Conservation (phyloP, 805 yeast genomes). For the Lipomyces spencermartinsiae region DNA sequence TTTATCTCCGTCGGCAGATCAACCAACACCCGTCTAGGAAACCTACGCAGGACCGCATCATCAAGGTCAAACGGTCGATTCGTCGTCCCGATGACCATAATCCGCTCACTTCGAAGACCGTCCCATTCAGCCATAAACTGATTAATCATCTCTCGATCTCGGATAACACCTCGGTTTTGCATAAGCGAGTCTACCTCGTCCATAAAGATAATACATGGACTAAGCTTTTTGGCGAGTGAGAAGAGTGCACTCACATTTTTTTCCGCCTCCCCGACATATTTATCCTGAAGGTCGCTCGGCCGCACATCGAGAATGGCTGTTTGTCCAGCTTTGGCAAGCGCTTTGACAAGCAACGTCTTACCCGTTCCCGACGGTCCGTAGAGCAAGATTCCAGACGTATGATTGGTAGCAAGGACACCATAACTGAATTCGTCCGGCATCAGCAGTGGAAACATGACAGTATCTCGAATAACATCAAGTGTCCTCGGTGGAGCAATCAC, state of each 20-base stretch:
- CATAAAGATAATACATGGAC: conserved; percentile 96
- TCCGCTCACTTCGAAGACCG: conserved; percentile 99
- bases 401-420: conserved; percentile 33
- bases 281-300: conserved; percentile 97
- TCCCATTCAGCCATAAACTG: conserved; percentile 99
- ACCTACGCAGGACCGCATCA: conserved; percentile 97
- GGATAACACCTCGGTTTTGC: conserved; percentile 81
- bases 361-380: conserved; percentile 99
- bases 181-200: conserved; percentile 99
- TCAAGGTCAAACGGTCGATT: conserved; percentile 99
- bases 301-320: conserved; percentile 97
- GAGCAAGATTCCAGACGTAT: conserved; percentile 85
- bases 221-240: conserved; percentile 95
- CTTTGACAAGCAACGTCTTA: conserved; percentile 92
- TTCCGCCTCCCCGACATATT: conserved; percentile 97
- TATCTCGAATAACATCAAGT: conserved; percentile 29
- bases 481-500: conserved; percentile 32
- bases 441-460: conserved; percentile 26
- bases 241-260: conserved; percentile 96
- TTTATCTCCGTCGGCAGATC: conserved; percentile 95
- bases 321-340: conserved; percentile 97
- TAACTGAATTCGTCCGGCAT: conserved; percentile 37
- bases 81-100: conserved; percentile 97
- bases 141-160: conserved; percentile 93
- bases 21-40: conserved; percentile 93